Evolutionary conservation across 305 asterid genomes (phyloP).

Genomic region (Solanum chacoense): DNA sequence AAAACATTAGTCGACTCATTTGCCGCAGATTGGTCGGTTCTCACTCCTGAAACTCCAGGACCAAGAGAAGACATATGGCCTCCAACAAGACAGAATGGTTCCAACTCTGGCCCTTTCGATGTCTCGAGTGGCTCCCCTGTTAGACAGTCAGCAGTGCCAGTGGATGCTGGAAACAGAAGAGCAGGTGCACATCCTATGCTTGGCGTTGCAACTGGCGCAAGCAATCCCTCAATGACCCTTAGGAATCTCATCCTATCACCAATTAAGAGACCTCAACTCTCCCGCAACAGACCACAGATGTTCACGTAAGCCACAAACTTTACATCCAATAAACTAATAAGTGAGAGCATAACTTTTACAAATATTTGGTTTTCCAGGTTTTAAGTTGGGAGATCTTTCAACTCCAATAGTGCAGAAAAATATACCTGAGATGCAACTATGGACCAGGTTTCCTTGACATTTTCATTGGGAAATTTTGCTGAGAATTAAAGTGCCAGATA

Average conservation of each 20-base stretch:
- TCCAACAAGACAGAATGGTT: constrained; percentile 39
- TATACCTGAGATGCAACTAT: neutral
- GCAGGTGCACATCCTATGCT: constrained; percentile 28
- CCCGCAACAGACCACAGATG: constrained; percentile 51
- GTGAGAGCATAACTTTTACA: neutral
- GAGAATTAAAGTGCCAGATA: neutral
- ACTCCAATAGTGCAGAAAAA: neutral
- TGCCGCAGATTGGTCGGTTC: constrained; percentile 66
- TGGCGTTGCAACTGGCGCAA: constrained; percentile 26
- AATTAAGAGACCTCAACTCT: constrained; percentile 48
- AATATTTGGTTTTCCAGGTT: neutral
- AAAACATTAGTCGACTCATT: constrained; percentile 44
- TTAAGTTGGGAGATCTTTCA: neutral
- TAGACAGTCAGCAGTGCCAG: constrained; percentile 27
- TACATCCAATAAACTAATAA: neutral
- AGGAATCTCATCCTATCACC: constrained; percentile 60
- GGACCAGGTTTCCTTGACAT: neutral
- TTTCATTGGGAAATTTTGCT: neutral
- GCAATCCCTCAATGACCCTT: constrained; percentile 57
- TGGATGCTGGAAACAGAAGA: constrained; percentile 40
- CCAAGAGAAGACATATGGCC: constrained; percentile 81
- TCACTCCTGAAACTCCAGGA: constrained; percentile 98
- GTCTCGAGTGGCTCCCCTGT: constrained; percentile 44
- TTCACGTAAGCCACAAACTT: constrained; percentile 37
- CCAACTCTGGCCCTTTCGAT: constrained; percentile 42